Evolutionary conservation across 768 basidiomycete genomes (phyloP).

Genomic region (Pleurotus salmoneostramineus): DNA sequence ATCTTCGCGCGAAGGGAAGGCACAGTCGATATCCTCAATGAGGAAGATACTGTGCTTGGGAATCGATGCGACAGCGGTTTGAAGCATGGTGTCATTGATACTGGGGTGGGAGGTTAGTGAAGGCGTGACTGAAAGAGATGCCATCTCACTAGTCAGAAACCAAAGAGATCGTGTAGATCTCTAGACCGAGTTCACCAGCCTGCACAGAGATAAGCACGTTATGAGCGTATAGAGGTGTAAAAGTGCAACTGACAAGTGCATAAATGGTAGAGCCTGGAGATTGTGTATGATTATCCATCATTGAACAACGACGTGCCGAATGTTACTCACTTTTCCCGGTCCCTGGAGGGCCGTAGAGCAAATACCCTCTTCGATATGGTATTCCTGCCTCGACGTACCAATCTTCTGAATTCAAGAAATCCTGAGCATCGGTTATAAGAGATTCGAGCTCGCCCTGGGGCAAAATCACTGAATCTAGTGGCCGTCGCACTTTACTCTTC

Average conservation of each 20-base stretch:
- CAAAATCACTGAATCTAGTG: slow-evolving; percentile 49
- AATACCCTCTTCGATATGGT: slow-evolving; percentile 53
- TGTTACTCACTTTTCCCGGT: slow-evolving; percentile 52
- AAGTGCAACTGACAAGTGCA: slow-evolving; percentile 28
- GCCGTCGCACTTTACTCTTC: slow-evolving; percentile 46
- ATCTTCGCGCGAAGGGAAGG: slow-evolving; percentile 46
- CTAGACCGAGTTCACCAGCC: slow-evolving; percentile 68
- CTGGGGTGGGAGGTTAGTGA: slow-evolving; percentile 17
- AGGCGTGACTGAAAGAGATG: neutral
- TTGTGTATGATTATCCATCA: too few relatives aligned
- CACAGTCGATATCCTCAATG: slow-evolving; percentile 61
- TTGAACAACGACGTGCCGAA: too few relatives aligned
- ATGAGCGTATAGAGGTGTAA: too few relatives aligned
- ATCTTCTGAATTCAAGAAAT: slow-evolving; percentile 47
- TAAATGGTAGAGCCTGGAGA: slow-evolving; percentile 46
- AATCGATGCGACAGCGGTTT: slow-evolving; percentile 39
- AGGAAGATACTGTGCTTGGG: slow-evolving; percentile 54
- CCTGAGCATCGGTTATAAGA: slow-evolving; percentile 44
- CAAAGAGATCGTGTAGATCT: slow-evolving; percentile 70
- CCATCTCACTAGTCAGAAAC: slow-evolving; percentile 38
- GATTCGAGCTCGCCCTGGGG: slow-evolving; percentile 41
- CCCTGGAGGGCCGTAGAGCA: slow-evolving; percentile 57
- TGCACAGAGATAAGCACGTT: slow-evolving; percentile 2
- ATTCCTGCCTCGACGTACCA: slow-evolving; percentile 59
- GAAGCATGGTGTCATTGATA: slow-evolving; percentile 46